Percentiles rank a stretch among this genome's conserved stretches.
These are phyloP conservation scores for Moesziomyces parantarcticus DNA, from an alignment of 1,284 basidiomycete genomes.

Conservation along the genomic window DNA sequence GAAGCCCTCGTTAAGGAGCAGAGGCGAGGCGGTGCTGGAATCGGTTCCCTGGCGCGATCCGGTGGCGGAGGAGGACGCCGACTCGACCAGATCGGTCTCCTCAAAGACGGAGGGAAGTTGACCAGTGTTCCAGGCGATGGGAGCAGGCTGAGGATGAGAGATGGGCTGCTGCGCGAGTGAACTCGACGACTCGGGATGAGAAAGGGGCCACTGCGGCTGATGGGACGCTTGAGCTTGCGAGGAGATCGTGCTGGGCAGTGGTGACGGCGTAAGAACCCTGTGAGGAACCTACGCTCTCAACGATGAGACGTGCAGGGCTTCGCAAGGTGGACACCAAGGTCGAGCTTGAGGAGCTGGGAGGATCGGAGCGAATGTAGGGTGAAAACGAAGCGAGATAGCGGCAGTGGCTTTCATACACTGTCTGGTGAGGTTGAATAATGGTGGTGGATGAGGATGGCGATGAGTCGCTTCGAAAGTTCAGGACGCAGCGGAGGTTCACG, in stretches of 20 bases:
- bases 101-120: constrained; percentile 38
- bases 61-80: constrained; percentile 20
- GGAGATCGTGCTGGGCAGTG: constrained; percentile 37
- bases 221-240: constrained; percentile 7
- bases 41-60: constrained; percentile 18
- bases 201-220: constrained; percentile 34
- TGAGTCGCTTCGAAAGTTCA: neutral
- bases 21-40: constrained; percentile 23
- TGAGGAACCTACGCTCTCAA: constrained; percentile 27
- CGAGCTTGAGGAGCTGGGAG: constrained; percentile 1
- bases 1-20: constrained; percentile 15
- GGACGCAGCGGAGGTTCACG: neutral
- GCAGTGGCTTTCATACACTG: neutral
- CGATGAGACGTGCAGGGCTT: neutral
- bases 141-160: constrained; percentile 1
- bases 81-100: constrained; percentile 19
- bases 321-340: no score
- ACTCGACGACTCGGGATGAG: constrained; percentile 21
- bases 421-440: no score
- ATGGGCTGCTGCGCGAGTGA: constrained; percentile 4
- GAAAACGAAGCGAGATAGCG: neutral
- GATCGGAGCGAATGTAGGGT: neutral
- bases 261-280: constrained; percentile 16
- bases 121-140: constrained; percentile 14
- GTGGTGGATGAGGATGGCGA: neutral